Conservation (phyloP, 306 rosid species). For the Malus fusca region DNA sequence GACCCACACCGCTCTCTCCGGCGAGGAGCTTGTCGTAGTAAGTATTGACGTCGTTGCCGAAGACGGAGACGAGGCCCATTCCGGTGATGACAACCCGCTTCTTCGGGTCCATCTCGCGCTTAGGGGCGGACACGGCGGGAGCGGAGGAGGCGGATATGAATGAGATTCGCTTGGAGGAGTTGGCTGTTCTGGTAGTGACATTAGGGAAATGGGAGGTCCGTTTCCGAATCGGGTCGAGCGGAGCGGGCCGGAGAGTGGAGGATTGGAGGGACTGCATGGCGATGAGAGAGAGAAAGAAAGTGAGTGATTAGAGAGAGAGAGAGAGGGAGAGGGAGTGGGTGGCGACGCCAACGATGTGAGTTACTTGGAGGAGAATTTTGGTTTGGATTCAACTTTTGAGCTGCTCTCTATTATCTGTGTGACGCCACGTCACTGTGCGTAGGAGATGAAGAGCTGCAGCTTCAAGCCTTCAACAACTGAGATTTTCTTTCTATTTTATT, state of each 20-base stretch:
- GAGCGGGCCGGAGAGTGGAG: slow-evolving; percentile 46
- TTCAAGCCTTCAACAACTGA: background rate
- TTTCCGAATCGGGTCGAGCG: slow-evolving; percentile 43
- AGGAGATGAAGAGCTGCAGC: background rate
- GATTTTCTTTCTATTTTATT: background rate
- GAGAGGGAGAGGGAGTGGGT: background rate
- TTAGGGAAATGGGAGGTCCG: slow-evolving; percentile 11
- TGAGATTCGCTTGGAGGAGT: slow-evolving; percentile 16
- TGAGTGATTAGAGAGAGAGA: background rate
- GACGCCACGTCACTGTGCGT: background rate
- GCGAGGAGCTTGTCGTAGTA: slow-evolving; percentile 81
- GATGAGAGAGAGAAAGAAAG: background rate
- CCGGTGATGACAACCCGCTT: slow-evolving; percentile 93
- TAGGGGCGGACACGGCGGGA: slow-evolving; percentile 50
- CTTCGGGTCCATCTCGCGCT: slow-evolving; percentile 83
- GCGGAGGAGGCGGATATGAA: slow-evolving; percentile 41
- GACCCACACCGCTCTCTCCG: slow-evolving; percentile 78
- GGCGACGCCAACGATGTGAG: slow-evolving; percentile 29
- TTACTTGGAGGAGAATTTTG: background rate
- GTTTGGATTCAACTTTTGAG: background rate
- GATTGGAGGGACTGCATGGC: slow-evolving; percentile 59
- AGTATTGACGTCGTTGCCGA: slow-evolving; percentile 67
- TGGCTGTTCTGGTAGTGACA: slow-evolving; percentile 3
- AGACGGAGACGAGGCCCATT: slow-evolving; percentile 81
- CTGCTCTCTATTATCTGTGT: background rate